Evolutionary conservation across 495 filamentous ascomycete species (phyloP).

Genomic region (Annulohypoxylon moriforme): DNA sequence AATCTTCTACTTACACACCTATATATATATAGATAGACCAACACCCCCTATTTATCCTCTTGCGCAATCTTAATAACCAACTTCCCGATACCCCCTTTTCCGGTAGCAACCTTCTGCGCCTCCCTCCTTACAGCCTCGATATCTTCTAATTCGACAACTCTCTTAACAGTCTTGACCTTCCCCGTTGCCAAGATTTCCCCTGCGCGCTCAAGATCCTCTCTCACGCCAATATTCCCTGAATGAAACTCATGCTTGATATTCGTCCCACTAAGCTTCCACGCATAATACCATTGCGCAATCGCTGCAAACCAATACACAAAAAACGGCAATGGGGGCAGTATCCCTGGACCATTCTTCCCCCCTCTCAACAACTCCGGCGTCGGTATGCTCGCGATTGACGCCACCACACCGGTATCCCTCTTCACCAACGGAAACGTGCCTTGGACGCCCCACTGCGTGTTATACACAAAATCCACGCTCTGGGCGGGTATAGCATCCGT

Average conservation of each 20-base stretch:
- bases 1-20: background rate
- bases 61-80: constrained; percentile 61
- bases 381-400: constrained; percentile 57
- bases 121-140: constrained; percentile 57
- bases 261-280: constrained; percentile 52
- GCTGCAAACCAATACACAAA: constrained; percentile 49
- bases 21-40: too few relatives aligned
- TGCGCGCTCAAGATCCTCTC: constrained; percentile 57
- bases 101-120: constrained; percentile 59
- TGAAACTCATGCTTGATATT: constrained; percentile 53
- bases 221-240: constrained; percentile 50
- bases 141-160: constrained; percentile 57
- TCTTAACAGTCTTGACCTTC: constrained; percentile 59
- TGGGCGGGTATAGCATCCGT: constrained; percentile 54
- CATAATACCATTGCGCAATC: constrained; percentile 53
- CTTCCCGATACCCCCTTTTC: constrained; percentile 68
- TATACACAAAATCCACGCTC: constrained; percentile 65
- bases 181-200: constrained; percentile 57
- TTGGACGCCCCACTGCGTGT: constrained; percentile 55
- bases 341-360: background rate
- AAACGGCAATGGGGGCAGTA: constrained; percentile 51
- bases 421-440: constrained; percentile 54
- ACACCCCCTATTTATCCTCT: background rate
- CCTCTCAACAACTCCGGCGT: constrained; percentile 49
- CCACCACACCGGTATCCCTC: constrained; percentile 52